Percentiles rank a stretch among this genome's conserved stretches.
Conservation (phyloP, 2,329 filamentous ascomycete species). For the Botrytis cinerea region DNA sequence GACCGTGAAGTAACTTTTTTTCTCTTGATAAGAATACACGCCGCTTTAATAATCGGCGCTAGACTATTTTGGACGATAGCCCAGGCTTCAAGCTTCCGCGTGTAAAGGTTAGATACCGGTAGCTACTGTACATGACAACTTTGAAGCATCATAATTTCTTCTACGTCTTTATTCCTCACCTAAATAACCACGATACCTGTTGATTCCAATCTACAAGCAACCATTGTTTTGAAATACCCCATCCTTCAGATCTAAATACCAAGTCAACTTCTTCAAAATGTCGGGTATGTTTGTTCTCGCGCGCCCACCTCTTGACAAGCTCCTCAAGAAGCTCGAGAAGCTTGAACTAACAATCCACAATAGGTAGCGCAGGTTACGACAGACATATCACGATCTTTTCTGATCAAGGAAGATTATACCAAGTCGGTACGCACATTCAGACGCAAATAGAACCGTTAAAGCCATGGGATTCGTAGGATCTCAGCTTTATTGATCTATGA, state of each 20-base stretch:
- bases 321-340: constrained; percentile 21
- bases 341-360: constrained; percentile 36
- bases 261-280: constrained; percentile 38
- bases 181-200: background rate
- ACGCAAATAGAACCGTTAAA: constrained; percentile 22
- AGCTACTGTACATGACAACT: constrained; percentile 20
- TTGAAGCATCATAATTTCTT: constrained; percentile 20
- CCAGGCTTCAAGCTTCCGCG: constrained; percentile 27
- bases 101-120: constrained; percentile 12
- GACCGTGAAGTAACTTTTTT: constrained; percentile 23
- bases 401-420: constrained; percentile 95
- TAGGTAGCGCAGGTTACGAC: constrained; percentile 88
- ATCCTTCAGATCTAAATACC: background rate
- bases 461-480: constrained; percentile 26
- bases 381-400: constrained; percentile 99
- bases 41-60: constrained; percentile 20
- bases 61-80: constrained; percentile 21
- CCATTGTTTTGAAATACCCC: background rate
- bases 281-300: constrained; percentile 42
- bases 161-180: background rate
- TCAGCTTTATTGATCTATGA: constrained; percentile 22
- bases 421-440: constrained; percentile 79
- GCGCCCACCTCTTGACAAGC: constrained; percentile 23
- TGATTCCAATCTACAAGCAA: background rate
- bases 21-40: constrained; percentile 21